Evolutionary conservation across 2,329 filamentous ascomycete species (phyloP).

Genomic region (Dryadomyces quercivorus): DNA sequence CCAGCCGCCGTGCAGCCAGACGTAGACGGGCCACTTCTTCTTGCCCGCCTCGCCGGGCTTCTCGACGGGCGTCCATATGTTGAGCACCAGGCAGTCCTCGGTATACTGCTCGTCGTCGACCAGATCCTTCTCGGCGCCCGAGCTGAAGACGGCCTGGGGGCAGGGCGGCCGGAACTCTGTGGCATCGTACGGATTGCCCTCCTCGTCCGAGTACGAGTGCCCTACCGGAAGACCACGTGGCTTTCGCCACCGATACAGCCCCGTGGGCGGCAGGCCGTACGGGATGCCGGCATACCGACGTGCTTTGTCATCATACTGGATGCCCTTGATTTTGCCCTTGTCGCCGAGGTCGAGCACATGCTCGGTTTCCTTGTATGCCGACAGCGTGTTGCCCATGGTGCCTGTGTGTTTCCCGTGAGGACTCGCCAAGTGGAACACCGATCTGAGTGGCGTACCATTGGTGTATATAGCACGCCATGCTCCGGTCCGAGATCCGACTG

Average conservation of each 20-base stretch:
- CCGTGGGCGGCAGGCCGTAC: neutral
- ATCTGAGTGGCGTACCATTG: neutral
- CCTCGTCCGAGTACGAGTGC: neutral
- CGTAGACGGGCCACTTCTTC: constrained; percentile 36
- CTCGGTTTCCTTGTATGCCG: neutral
- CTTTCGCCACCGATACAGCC: neutral
- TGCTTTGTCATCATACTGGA: neutral
- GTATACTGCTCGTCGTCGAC: constrained; percentile 9
- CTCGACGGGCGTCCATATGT: constrained; percentile 27
- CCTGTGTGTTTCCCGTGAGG: neutral
- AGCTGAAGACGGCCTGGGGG: neutral
- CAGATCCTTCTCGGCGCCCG: neutral
- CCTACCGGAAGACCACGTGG: neutral
- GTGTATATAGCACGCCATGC: neutral
- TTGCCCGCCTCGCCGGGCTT: constrained; percentile 18
- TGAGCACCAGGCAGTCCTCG: constrained; percentile 23
- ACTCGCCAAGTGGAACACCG: neutral
- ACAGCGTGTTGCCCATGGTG: neutral
- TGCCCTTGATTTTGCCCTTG: neutral
- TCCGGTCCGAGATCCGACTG: neutral
- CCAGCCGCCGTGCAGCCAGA: constrained; percentile 27
- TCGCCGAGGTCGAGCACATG: neutral
- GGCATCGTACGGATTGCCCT: neutral
- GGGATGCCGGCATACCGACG: neutral
- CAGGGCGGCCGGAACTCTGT: neutral